phyloP scores from a whole-genome alignment of 2,329 filamentous ascomycete species.

The Lachnellula arida region DNA sequence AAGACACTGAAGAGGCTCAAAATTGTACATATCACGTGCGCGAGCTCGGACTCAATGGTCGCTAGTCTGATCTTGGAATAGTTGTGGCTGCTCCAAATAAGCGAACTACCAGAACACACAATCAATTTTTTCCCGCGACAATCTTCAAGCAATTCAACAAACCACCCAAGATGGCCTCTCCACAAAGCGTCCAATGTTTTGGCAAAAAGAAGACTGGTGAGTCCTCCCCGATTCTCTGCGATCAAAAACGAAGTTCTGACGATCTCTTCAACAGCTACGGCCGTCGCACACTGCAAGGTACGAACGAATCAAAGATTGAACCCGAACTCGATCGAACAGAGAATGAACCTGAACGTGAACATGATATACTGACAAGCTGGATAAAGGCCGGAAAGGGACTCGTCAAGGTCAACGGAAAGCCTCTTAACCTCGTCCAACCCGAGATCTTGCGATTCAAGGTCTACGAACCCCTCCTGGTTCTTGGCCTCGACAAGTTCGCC shows the following conservation, averaged over 20 bases:
- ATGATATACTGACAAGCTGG: slow-evolving; percentile 23
- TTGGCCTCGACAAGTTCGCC: slow-evolving; percentile 96
- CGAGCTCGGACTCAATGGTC: background rate
- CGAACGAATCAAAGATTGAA: slow-evolving; percentile 26
- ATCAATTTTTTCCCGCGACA: background rate
- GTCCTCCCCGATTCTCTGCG: slow-evolving; percentile 2
- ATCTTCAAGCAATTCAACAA: background rate
- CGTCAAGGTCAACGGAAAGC: slow-evolving; percentile 98
- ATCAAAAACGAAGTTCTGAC: slow-evolving; percentile 31
- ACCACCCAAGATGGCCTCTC: slow-evolving; percentile 45
- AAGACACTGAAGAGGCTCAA: background rate
- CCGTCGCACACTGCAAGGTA: slow-evolving; percentile 77
- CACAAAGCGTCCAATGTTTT: slow-evolving; percentile 94
- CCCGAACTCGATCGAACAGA: background rate
- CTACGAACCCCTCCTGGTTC: slow-evolving; percentile 97
- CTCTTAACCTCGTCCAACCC: slow-evolving; percentile 88
- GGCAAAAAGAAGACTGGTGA: slow-evolving; percentile 81
- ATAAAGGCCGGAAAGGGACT: slow-evolving; percentile 74
- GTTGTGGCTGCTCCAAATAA: background rate
- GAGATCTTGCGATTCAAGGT: slow-evolving; percentile 99
- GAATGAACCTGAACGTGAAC: background rate
- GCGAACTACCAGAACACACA: background rate
- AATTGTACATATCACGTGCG: background rate
- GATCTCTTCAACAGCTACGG: slow-evolving; percentile 48
- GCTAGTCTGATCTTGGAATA: too few species aligned